These are phyloP conservation scores for Claviceps lovelessii DNA, from an alignment of 2,329 filamentous ascomycete genomes.

Conservation along the genomic window DNA sequence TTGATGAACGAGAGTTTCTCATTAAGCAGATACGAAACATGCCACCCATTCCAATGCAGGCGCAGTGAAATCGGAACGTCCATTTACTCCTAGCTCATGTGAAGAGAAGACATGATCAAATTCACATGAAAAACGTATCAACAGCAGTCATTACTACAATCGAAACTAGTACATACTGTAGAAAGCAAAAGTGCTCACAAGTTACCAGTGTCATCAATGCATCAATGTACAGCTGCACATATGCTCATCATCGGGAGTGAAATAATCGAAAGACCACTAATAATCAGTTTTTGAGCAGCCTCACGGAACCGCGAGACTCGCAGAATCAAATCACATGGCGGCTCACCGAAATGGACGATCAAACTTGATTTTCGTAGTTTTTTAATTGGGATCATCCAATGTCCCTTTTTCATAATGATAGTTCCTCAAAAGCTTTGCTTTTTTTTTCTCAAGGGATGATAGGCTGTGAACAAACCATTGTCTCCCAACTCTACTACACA, in stretches of 20 bases:
- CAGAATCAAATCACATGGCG: not conserved
- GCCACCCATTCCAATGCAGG: conserved; percentile 42
- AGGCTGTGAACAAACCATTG: not conserved
- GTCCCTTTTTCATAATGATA: not conserved
- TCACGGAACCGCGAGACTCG: not conserved
- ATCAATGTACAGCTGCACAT: not conserved
- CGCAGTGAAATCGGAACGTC: conserved; percentile 23
- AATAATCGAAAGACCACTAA: not conserved
- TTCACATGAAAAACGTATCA: not conserved
- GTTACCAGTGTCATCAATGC: not conserved
- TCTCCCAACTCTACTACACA: not conserved
- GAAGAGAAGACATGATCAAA: not conserved
- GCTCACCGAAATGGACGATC: not conserved
- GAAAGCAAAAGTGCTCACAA: not conserved
- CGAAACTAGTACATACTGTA: not conserved
- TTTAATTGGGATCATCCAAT: not conserved
- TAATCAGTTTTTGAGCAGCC: not conserved
- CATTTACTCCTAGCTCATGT: not conserved
- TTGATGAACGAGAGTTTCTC: conserved; percentile 91
- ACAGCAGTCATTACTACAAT: not conserved
- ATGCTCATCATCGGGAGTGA: not conserved
- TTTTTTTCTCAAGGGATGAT: not conserved
- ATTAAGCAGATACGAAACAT: conserved; percentile 80
- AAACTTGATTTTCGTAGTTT: not conserved
- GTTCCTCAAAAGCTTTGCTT: not conserved